Evolutionary conservation across 2,329 filamentous ascomycete species (phyloP).

Genomic region (Arthrinium phaeospermum): DNA sequence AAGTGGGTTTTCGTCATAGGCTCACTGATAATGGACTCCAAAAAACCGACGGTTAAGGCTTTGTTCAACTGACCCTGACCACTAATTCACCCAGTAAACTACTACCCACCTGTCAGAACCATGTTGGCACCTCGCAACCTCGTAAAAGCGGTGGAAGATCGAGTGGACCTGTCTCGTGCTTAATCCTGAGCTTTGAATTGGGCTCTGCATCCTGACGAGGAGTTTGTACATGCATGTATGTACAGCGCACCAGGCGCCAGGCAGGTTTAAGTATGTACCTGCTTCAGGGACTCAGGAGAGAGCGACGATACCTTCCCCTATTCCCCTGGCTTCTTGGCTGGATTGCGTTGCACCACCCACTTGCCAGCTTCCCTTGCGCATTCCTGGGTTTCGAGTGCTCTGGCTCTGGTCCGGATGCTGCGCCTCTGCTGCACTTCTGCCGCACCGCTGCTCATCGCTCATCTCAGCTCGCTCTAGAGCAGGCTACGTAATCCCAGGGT

Average conservation of each 20-base stretch:
- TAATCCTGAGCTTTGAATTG: background rate
- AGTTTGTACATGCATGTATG: background rate
- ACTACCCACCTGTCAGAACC: slow-evolving; percentile 11
- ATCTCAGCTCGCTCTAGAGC: slow-evolving; percentile 4
- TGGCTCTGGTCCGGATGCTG: background rate
- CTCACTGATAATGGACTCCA: slow-evolving; percentile 16
- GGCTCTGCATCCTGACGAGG: background rate
- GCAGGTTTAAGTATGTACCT: no score
- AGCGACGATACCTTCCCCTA: background rate
- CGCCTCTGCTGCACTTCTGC: background rate
- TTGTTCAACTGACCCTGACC: background rate
- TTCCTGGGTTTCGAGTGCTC: background rate
- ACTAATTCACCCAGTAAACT: background rate
- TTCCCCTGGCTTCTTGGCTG: background rate
- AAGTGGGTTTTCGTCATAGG: slow-evolving; percentile 20
- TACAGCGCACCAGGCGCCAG: background rate
- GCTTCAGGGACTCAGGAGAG: background rate
- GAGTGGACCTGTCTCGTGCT: background rate
- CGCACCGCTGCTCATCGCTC: background rate
- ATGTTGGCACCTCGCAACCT: slow-evolving; percentile 11
- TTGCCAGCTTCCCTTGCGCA: background rate
- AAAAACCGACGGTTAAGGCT: slow-evolving; percentile 4
- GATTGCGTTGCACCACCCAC: background rate
- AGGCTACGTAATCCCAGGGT: slow-evolving; percentile 11
- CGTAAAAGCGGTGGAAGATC: slow-evolving; percentile 10